Base-by-base conservation (phyloP, 169 alveolate species). In the Eimeria sp. region DNA sequence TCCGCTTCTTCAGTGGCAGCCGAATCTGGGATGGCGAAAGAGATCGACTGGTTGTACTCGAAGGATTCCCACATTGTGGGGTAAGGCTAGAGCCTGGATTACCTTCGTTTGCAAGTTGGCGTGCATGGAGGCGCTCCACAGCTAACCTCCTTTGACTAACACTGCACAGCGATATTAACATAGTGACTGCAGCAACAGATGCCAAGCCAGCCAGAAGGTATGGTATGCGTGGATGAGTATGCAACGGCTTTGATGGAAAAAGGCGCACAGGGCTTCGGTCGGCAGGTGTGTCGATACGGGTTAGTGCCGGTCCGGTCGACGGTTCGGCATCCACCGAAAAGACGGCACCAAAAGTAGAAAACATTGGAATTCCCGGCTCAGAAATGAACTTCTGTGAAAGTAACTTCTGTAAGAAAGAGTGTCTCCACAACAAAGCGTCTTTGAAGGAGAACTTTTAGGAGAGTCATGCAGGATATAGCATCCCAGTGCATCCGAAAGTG, bases 151-250 rank as follows among this genome's bases (percentile, higher is more conserved):
- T 34, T 7, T 70, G 80, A 49, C 51, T 70, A 22, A 34, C 80
- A 70, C n/a, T 70, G 51, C 80, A 70, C 51, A 70, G n/a, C 13
- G 80, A 70, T 70, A 70, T 70, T 70, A 30, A 25, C 51, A 70
- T 70, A 25, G 80, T 13, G 51, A 30, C 80, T 9, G 80, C 80
- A 11, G 80, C 80, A 70, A 13, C 80, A 5, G 80, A 70, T 20
- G 49, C 51, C 80, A 70, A 70, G 22, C 30, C 51, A 4, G 80
- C 80, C 34, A 70, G 51, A 34, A 70, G 51, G 3, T 30, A 22
- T 3, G 80, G 34, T 34, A 70, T 30, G 78, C 78, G 27, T 4
- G 78, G 78, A 13, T 70, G 49, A 70, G 22, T 30, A 22, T 10
- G 51, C 80, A 70, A 7, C 4, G 80, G 51, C 51, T 30, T 70